phyloP scores from a whole-genome alignment of 1,139 yeast species.

The Debaryomycetaceae sp. region DNA sequence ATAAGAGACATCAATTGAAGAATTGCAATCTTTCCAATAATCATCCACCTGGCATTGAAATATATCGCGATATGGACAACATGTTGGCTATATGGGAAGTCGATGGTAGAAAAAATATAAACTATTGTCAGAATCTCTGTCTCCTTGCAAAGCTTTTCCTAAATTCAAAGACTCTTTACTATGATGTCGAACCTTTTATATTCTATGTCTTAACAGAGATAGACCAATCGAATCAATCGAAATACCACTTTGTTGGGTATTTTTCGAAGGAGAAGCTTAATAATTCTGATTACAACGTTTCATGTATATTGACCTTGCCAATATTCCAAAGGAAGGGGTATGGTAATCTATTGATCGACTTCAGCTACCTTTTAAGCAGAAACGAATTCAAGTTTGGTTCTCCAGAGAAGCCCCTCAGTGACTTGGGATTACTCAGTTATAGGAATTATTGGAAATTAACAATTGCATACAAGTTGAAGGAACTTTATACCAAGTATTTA shows the following conservation, averaged over 20 bases:
- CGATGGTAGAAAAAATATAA: slow-evolving; percentile 81
- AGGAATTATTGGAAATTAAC: slow-evolving; percentile 81
- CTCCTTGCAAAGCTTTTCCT: slow-evolving; percentile 82
- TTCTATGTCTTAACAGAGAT: slow-evolving; percentile 80
- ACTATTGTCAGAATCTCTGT: slow-evolving; percentile 87
- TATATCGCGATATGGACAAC: slow-evolving; percentile 59
- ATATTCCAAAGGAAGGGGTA: slow-evolving; percentile 85
- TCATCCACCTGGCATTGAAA: slow-evolving; percentile 90
- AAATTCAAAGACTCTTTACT: slow-evolving; percentile 86
- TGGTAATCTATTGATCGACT: slow-evolving; percentile 84
- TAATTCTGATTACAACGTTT: slow-evolving; percentile 73
- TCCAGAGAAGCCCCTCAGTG: slow-evolving; percentile 92
- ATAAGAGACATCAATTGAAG: slow-evolving; percentile 68
- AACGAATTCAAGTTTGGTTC: slow-evolving; percentile 81
- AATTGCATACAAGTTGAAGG: slow-evolving; percentile 43
- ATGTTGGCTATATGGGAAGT: slow-evolving; percentile 79
- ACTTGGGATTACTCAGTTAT: slow-evolving; percentile 80
- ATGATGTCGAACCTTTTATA: slow-evolving; percentile 92
- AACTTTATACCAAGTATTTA: slow-evolving; percentile 25
- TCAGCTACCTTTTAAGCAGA: slow-evolving; percentile 75
- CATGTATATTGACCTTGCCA: slow-evolving; percentile 89
- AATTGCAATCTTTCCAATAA: slow-evolving; percentile 52
- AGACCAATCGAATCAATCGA: slow-evolving; percentile 43
- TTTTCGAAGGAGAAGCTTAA: slow-evolving; percentile 86
- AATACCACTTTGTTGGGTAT: slow-evolving; percentile 86